Evolutionary conservation across 2,329 filamentous ascomycete genomes (phyloP).

Genomic region (Calonectria honghensis): DNA sequence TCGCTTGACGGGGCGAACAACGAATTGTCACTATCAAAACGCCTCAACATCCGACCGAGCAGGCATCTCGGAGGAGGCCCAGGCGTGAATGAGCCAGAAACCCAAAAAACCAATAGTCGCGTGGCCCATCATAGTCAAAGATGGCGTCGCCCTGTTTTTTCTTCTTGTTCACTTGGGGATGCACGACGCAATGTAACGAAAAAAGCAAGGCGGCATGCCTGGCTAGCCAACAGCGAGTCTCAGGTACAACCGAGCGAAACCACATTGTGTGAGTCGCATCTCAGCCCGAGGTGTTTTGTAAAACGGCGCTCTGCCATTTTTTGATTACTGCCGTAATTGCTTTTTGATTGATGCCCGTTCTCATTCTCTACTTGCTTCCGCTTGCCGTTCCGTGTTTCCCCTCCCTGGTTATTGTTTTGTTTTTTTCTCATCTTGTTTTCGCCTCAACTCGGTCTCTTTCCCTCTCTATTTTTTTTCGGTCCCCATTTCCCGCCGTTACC

Average conservation of each 20-base stretch:
- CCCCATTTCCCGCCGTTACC: constrained; percentile 23
- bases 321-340: neutral
- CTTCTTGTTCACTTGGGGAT: constrained; percentile 42
- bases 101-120: constrained; percentile 12
- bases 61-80: neutral
- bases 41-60: constrained; percentile 2
- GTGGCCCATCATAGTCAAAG: constrained; percentile 13
- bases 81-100: neutral
- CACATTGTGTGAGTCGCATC: constrained; percentile 27
- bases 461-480: neutral
- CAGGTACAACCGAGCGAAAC: constrained; percentile 18
- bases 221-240: constrained; percentile 26
- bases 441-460: neutral
- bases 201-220: constrained; percentile 29
- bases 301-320: neutral
- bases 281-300: constrained; percentile 20
- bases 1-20: constrained; percentile 5
- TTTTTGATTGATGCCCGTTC: constrained; percentile 14
- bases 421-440: constrained; percentile 11
- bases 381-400: constrained; percentile 20
- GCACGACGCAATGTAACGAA: constrained; percentile 42
- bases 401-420: constrained; percentile 1
- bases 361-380: neutral
- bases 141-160: constrained; percentile 40
- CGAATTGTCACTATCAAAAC: neutral